phyloP scores from a whole-genome alignment of 163 green algal genomes.

The Chlamydomonas reinhardtii region DNA sequence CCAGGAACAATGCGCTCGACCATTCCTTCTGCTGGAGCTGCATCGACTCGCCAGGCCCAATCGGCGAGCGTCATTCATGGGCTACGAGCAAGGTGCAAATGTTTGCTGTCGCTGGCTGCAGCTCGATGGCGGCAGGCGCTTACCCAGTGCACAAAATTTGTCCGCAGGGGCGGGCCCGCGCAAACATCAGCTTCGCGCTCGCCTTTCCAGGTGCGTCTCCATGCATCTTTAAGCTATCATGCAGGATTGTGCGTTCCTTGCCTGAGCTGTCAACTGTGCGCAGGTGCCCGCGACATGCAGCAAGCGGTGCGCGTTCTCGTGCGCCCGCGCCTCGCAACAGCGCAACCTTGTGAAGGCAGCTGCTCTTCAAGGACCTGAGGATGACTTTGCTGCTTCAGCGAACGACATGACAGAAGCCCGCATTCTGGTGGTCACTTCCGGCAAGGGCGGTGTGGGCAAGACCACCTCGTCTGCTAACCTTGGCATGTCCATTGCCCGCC shows the following conservation, averaged over 20 bases:
- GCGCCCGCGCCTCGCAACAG: background rate
- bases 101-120: no score
- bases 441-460: constrained; percentile 69
- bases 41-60: no score
- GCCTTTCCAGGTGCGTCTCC: no score
- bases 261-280: background rate
- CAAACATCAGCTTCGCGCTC: no score
- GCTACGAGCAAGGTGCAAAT: constrained; percentile 11
- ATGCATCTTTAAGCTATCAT: no score
- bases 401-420: constrained; percentile 47
- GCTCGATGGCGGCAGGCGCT: no score
- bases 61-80: no score
- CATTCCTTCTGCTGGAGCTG: no score
- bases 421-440: constrained; percentile 57
- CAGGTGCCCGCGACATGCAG: constrained; percentile 27
- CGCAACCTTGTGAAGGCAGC: background rate
- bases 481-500: constrained; percentile 89
- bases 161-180: no score
- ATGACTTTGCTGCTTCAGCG: background rate
- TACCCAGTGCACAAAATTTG: no score
- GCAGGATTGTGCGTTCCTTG: no score
- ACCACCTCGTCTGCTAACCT: constrained; percentile 91
- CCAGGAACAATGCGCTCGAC: no score
- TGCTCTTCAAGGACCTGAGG: constrained; percentile 2
- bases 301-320: background rate